Evolutionary conservation across 2,329 filamentous ascomycete species (phyloP).

Genomic region (Chlorencoelia australis): DNA sequence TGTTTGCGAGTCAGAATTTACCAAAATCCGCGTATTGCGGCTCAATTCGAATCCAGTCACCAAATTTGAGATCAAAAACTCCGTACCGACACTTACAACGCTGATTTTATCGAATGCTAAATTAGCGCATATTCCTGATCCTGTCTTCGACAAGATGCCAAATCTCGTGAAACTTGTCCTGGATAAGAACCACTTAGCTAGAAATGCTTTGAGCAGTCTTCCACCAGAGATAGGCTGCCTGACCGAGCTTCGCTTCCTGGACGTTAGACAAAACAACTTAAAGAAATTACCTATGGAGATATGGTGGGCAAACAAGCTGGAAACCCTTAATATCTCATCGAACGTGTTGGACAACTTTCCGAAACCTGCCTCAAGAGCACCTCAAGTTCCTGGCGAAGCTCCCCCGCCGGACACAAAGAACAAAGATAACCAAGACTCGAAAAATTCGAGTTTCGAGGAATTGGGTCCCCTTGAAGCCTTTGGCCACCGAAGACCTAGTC

Average conservation of each 20-base stretch:
- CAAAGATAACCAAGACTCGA: slow-evolving; percentile 32
- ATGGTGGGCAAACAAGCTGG: slow-evolving; percentile 89
- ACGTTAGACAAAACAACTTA: slow-evolving; percentile 89
- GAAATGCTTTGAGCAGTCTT: slow-evolving; percentile 77
- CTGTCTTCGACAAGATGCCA: slow-evolving; percentile 76
- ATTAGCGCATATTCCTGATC: slow-evolving; percentile 76
- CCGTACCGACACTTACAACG: slow-evolving; percentile 72
- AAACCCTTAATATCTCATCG: slow-evolving; percentile 89
- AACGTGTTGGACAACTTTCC: slow-evolving; percentile 89
- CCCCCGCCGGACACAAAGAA: slow-evolving; percentile 9
- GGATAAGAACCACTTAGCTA: slow-evolving; percentile 84
- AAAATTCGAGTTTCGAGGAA: slow-evolving; percentile 69
- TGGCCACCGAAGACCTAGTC: slow-evolving; percentile 66
- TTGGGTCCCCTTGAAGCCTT: slow-evolving; percentile 55
- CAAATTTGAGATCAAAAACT: slow-evolving; percentile 71
- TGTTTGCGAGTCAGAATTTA: slow-evolving; percentile 81
- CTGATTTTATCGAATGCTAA: slow-evolving; percentile 89
- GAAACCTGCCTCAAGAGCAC: slow-evolving; percentile 65
- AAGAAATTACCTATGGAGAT: slow-evolving; percentile 80
- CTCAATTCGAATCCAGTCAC: slow-evolving; percentile 94
- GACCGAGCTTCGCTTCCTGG: slow-evolving; percentile 71
- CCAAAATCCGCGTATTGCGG: slow-evolving; percentile 71
- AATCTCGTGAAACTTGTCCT: slow-evolving; percentile 81
- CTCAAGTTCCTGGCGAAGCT: slow-evolving; percentile 48
- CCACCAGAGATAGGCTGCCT: slow-evolving; percentile 84